A percentile compares a stretch with the other conserved stretches of the same genome.
Evolutionary conservation across 2,329 filamentous ascomycete species (phyloP).

Genomic region (Talaromyces verruculosus): DNA sequence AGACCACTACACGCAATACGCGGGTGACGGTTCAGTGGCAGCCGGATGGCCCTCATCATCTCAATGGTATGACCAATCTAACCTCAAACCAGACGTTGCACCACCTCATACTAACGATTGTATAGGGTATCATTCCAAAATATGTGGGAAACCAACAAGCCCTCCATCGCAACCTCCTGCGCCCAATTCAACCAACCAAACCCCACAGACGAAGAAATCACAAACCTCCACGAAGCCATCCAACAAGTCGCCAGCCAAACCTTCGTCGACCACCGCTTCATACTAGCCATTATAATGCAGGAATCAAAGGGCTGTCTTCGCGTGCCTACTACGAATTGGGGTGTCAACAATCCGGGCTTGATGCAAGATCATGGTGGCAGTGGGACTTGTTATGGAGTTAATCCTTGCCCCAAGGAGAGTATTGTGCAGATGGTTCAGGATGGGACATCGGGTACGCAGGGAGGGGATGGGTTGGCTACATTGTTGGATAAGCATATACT

Average conservation of each 20-base stretch:
- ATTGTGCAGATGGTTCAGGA: slow-evolving; percentile 30
- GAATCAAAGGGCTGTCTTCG: slow-evolving; percentile 44
- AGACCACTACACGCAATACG: slow-evolving; percentile 35
- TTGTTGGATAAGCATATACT: neutral
- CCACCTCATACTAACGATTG: neutral
- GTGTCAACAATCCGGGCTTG: slow-evolving; percentile 41
- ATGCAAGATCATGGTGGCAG: slow-evolving; percentile 26
- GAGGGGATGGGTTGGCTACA: neutral
- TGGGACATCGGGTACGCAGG: neutral
- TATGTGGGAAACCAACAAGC: slow-evolving; percentile 20
- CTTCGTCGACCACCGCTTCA: slow-evolving; percentile 38
- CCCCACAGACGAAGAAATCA: slow-evolving; percentile 25
- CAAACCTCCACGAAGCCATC: slow-evolving; percentile 32
- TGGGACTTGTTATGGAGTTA: slow-evolving; percentile 2
- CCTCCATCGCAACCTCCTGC: slow-evolving; percentile 9
- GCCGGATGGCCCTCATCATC: slow-evolving; percentile 34
- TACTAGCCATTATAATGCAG: slow-evolving; percentile 43
- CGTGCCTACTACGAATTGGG: slow-evolving; percentile 39
- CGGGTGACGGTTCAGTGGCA: slow-evolving; percentile 30
- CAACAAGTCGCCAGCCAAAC: slow-evolving; percentile 30
- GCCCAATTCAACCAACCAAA: slow-evolving; percentile 16
- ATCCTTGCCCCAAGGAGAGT: slow-evolving; percentile 2
- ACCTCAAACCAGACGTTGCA: neutral
- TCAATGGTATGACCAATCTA: slow-evolving; percentile 26
- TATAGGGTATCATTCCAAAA: slow-evolving; percentile 8